Conservation (phyloP, 2,329 filamentous ascomycete genomes). For the Colletotrichum phormii region DNA sequence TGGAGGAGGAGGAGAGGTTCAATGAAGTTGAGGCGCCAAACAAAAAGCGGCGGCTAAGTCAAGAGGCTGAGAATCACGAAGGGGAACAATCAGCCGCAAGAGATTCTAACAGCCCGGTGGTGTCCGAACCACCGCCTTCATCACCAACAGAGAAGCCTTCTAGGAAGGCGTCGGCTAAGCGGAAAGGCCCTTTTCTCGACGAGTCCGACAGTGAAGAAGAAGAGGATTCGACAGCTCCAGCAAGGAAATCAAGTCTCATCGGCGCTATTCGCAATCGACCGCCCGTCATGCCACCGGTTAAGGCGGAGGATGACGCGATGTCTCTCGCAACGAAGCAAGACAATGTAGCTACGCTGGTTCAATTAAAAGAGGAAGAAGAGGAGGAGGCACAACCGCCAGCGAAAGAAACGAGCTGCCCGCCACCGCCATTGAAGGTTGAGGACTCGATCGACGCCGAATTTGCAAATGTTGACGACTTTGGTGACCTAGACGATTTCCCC, state of each 20-base stretch:
- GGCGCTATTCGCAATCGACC: background rate
- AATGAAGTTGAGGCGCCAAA: slow-evolving; percentile 49
- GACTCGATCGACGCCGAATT: slow-evolving; percentile 48
- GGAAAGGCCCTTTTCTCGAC: slow-evolving; percentile 74
- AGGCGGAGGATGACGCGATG: background rate
- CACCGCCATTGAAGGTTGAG: slow-evolving; percentile 43
- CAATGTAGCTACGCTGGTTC: background rate
- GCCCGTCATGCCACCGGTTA: background rate
- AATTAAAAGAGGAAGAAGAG: background rate
- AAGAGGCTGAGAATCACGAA: slow-evolving; percentile 33
- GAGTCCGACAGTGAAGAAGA: slow-evolving; percentile 72
- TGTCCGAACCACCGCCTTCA: slow-evolving; percentile 5
- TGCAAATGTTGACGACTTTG: slow-evolving; percentile 48
- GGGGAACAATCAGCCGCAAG: slow-evolving; percentile 1
- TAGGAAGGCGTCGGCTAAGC: slow-evolving; percentile 40
- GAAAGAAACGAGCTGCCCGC: slow-evolving; percentile 34
- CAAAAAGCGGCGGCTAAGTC: slow-evolving; percentile 57
- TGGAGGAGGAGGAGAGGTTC: slow-evolving; percentile 40
- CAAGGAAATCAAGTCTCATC: background rate
- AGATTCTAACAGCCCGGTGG: background rate
- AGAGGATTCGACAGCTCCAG: slow-evolving; percentile 29
- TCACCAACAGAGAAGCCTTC: slow-evolving; percentile 6
- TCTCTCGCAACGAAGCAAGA: background rate
- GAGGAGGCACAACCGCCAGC: slow-evolving; percentile 9
- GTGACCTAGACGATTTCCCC: slow-evolving; percentile 67